These are phyloP conservation scores for Candolleomyces eurysporus DNA, from an alignment of 768 basidiomycete species.

Conservation along the genomic window DNA sequence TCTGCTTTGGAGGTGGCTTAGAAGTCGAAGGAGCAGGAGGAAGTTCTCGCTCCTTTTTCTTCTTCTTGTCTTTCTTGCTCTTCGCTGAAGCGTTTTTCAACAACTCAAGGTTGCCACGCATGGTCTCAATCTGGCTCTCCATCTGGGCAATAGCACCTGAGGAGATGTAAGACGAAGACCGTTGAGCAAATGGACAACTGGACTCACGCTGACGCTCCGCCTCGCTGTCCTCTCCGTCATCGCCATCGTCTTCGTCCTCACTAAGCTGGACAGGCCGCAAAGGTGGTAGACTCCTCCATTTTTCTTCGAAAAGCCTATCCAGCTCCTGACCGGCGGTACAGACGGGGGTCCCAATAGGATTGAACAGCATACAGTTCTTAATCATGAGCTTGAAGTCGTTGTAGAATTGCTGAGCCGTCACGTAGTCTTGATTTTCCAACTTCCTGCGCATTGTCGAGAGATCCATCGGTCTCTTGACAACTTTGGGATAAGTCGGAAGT, in stretches of 20 bases:
- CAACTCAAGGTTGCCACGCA: constrained; percentile 66
- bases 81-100: constrained; percentile 43
- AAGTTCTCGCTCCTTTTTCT: constrained; percentile 65
- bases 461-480: constrained; percentile 97
- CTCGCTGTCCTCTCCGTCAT: constrained; percentile 58
- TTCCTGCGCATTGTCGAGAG: constrained; percentile 85
- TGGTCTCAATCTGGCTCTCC: constrained; percentile 79
- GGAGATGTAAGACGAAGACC: constrained; percentile 17
- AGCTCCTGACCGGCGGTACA: constrained; percentile 83
- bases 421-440: constrained; percentile 74
- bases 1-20: constrained; percentile 51
- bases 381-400: constrained; percentile 95
- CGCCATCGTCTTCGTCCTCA: constrained; percentile 64
- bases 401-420: constrained; percentile 76
- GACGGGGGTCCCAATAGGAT: constrained; percentile 84
- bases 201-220: constrained; percentile 67
- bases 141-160: constrained; percentile 71
- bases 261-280: constrained; percentile 46
- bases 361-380: constrained; percentile 90
- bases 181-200: constrained; percentile 10
- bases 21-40: constrained; percentile 61
- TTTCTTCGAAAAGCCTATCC: constrained; percentile 88
- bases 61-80: constrained; percentile 51
- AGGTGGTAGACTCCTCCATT: constrained; percentile 79
- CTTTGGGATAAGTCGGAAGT: constrained; percentile 80